Conservation (phyloP, 768 basidiomycete genomes). For the Paxillus rubicundulus region DNA sequence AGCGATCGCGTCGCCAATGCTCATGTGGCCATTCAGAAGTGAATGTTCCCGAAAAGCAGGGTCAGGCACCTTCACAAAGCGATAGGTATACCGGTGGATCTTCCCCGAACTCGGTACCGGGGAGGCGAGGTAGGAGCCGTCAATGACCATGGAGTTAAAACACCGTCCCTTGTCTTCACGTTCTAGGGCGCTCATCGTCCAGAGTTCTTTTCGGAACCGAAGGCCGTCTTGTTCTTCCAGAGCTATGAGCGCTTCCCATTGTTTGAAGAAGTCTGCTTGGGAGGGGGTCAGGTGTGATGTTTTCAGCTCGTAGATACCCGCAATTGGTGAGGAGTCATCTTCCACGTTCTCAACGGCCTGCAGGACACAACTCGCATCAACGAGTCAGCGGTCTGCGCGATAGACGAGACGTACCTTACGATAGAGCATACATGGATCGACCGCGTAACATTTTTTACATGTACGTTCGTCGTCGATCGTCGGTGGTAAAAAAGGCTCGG, state of each 20-base stretch:
- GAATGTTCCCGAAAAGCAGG: constrained; percentile 11
- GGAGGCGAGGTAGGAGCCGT: constrained; percentile 37
- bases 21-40: constrained; percentile 77
- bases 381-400: background rate
- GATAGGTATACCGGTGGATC: constrained; percentile 79
- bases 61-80: constrained; percentile 47
- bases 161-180: constrained; percentile 83
- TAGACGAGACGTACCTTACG: constrained; percentile 56
- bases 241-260: constrained; percentile 86
- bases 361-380: background rate
- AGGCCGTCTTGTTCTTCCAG: constrained; percentile 85
- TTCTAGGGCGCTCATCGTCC: constrained; percentile 83
- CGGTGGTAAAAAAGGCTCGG: constrained; percentile 72
- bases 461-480: constrained; percentile 79
- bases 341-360: constrained; percentile 70
- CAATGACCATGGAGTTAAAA: constrained; percentile 76
- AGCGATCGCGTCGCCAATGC: constrained; percentile 76
- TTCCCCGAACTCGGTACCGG: constrained; percentile 38
- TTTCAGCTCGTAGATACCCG: constrained; percentile 70
- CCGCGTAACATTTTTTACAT: constrained; percentile 78
- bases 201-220: constrained; percentile 86
- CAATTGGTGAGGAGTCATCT: constrained; percentile 52
- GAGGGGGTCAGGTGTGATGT: constrained; percentile 71
- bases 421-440: constrained; percentile 93
- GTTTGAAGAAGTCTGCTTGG: constrained; percentile 78